Base-by-base conservation (phyloP, 108 stramenopile species). In the Skeletonema menzelii region DNA sequence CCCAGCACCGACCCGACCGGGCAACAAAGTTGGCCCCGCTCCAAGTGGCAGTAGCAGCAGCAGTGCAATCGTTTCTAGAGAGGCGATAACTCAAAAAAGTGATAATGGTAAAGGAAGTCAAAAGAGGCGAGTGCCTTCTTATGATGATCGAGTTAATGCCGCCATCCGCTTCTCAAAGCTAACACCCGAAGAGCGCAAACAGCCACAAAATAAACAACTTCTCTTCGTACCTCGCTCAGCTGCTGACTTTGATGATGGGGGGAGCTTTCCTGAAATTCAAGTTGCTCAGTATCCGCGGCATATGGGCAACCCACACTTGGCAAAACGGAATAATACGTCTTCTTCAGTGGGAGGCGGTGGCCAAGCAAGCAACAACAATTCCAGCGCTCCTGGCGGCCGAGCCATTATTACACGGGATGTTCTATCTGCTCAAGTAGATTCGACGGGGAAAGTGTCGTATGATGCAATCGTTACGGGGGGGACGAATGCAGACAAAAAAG, bases 191-290 rank as follows among this genome's bases (percentile, higher is more conserved):
- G 72, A 91, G 75, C 90, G 94, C 27, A 75, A 77, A 38, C 49
- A 69, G 4, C 72, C 79, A 20, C 46, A 67, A 3, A 58, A 63
- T 42, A 84, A 86, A 55, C 56, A 59, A 11, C 83, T 75, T 55
- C 77, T 93, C 49, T 99, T 98, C 80, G 97, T 99, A 13, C 99
- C 98, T 8, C 92, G 96, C 24, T 76, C 75, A 17, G 65, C 96
- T 31, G 75, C 66, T 22, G 99, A 98, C 74, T 98, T 98, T 73
- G 97, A 95, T 35, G 99, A 99, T 67, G 99, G 99, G 0, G 99
- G 98, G 6, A 97, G 97, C 59, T 99, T 94, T 73, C 99, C 98
- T 20, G 99, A 99, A 84, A 96, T 99, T 58, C 98, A 98, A 67
- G 95, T 98, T 17, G 97, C 97, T 40, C 99, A 99, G 69, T 99